A percentile compares a stretch with the other conserved stretches of the same genome.
These are phyloP conservation scores for Kwoniella pini DNA, from an alignment of 768 basidiomycete genomes.

Conservation along the genomic window DNA sequence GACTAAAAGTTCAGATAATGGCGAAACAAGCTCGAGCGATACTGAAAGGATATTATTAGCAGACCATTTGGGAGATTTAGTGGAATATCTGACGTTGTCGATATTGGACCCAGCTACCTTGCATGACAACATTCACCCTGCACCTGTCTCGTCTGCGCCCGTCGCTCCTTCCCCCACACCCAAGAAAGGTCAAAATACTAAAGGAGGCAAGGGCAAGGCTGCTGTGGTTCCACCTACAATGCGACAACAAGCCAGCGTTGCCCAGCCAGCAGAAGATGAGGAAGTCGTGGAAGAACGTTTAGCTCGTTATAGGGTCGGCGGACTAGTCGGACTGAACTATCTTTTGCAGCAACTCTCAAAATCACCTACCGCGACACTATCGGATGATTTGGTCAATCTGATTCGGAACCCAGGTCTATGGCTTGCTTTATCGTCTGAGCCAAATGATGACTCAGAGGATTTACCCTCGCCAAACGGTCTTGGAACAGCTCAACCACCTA, in stretches of 20 bases:
- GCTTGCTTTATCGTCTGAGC: constrained; percentile 65
- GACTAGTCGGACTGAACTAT: constrained; percentile 48
- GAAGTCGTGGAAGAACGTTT: constrained; percentile 30
- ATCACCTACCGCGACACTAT: not conserved
- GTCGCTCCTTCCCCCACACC: constrained; percentile 3
- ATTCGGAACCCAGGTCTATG: constrained; percentile 57
- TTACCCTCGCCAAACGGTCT: constrained; percentile 51
- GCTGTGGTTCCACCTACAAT: not conserved
- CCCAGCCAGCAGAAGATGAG: constrained; percentile 21
- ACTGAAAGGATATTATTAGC: constrained; percentile 35
- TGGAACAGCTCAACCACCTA: constrained; percentile 68
- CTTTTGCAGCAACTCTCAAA: constrained; percentile 34
- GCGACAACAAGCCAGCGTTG: not conserved
- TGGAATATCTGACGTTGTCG: constrained; percentile 49
- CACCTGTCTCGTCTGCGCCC: constrained; percentile 35
- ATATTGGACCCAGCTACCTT: constrained; percentile 49
- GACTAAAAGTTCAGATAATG: constrained; percentile 11
- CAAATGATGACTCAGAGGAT: constrained; percentile 47
- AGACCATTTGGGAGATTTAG: constrained; percentile 36
- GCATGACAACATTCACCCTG: constrained; percentile 53
- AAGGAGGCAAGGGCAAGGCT: constrained; percentile 28
- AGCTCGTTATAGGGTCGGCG: constrained; percentile 39
- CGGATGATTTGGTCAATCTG: constrained; percentile 29
- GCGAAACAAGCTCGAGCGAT: constrained; percentile 1
- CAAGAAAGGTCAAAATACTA: constrained; percentile 15